Evolutionary conservation across 345 rosid genomes (phyloP).

Genomic region (Lepidium sativum): DNA sequence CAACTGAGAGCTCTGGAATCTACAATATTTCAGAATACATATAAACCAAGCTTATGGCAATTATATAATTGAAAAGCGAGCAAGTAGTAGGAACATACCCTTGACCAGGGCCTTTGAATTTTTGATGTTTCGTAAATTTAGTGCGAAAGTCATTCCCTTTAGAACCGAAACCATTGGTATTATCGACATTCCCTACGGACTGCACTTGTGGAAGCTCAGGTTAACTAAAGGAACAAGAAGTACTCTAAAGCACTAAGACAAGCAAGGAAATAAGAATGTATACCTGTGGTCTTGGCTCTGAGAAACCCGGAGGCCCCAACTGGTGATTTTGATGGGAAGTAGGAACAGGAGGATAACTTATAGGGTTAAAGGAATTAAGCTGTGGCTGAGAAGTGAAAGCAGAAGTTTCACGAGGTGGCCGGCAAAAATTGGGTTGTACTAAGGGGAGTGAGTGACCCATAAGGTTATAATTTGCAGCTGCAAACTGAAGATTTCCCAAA

Average conservation of each 20-base stretch:
- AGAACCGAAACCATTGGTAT: slow-evolving; percentile 14
- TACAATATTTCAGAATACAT: slow-evolving; percentile 24
- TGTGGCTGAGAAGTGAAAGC: slow-evolving; percentile 26
- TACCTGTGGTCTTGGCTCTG: slow-evolving; percentile 27
- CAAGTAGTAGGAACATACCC: slow-evolving; percentile 33
- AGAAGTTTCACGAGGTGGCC: slow-evolving; percentile 19
- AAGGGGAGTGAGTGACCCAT: slow-evolving; percentile 33
- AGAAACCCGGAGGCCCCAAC: slow-evolving; percentile 17
- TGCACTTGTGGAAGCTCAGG: slow-evolving; percentile 33
- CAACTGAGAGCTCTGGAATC: slow-evolving; percentile 47
- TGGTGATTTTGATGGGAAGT: slow-evolving; percentile 24
- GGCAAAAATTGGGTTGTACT: slow-evolving; percentile 28
- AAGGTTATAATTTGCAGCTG: slow-evolving; percentile 18
- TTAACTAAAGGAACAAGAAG: background rate
- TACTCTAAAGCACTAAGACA: background rate
- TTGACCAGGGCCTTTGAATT: slow-evolving; percentile 26
- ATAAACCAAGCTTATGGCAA: slow-evolving; percentile 6
- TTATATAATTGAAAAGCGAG: background rate
- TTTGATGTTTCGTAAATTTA: slow-evolving; percentile 26
- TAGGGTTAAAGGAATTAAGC: slow-evolving; percentile 23
- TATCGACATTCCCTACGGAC: slow-evolving; percentile 15
- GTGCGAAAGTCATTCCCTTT: slow-evolving; percentile 37
- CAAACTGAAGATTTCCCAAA: slow-evolving; percentile 38
- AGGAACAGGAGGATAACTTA: slow-evolving; percentile 15
- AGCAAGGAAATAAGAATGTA: background rate